Evolutionary conservation across 2,329 filamentous ascomycete genomes (phyloP).

Genomic region (Talaromyces sp.): DNA sequence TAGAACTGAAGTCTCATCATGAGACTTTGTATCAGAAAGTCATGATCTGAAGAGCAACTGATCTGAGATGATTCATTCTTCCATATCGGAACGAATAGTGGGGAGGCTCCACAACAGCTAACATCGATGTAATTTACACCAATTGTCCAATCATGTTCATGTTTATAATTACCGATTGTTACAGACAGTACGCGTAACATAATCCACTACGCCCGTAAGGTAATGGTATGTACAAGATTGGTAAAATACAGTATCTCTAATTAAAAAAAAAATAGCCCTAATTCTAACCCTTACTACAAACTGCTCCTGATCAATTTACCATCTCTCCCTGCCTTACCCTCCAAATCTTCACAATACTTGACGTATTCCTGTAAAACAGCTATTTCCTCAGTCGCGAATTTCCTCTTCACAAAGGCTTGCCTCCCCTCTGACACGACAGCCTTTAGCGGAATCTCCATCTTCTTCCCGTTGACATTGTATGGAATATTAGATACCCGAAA

Average conservation of each 20-base stretch:
- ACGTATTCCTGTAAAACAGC: not conserved
- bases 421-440: constrained; percentile 5
- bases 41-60: not conserved
- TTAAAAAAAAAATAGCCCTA: not conserved
- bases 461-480: constrained; percentile 15
- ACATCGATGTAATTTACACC: not conserved
- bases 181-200: not conserved
- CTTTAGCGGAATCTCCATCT: constrained; percentile 14
- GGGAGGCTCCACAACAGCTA: not conserved
- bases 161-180: not conserved
- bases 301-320: not conserved
- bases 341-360: not conserved
- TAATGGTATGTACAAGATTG: not conserved
- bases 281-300: not conserved
- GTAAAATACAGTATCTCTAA: too few relatives aligned
- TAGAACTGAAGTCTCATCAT: not conserved
- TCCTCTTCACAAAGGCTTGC: constrained; percentile 8
- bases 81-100: not conserved
- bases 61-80: not conserved
- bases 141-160: not conserved
- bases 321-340: not conserved
- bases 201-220: not conserved
- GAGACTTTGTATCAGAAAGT: not conserved
- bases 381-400: not conserved
- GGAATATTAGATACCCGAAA: constrained; percentile 10